phyloP scores from a whole-genome alignment of 306 rosid genomes.

The Pterocarpus macrocarpus region DNA sequence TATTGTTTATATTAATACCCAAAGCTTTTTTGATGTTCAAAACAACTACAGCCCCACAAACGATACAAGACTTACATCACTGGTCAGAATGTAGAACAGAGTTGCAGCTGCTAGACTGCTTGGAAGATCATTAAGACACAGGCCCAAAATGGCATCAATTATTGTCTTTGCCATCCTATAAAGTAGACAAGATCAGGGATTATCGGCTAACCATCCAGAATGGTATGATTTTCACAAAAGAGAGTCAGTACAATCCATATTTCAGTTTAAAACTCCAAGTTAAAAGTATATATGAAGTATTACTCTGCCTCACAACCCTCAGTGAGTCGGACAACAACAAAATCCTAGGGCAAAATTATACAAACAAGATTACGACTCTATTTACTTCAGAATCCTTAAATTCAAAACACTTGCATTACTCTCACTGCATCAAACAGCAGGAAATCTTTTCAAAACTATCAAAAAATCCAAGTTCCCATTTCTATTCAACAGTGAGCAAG shows the following conservation, averaged over 20 bases:
- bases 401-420: constrained; percentile 8
- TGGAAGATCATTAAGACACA: constrained; percentile 80
- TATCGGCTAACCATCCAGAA: constrained; percentile 36
- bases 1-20: background rate
- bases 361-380: background rate
- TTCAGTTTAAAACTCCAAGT: constrained; percentile 32
- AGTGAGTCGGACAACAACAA: background rate
- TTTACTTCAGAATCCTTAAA: background rate
- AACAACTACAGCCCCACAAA: constrained; percentile 32
- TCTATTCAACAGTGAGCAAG: constrained; percentile 7
- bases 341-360: background rate
- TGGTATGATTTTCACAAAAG: background rate
- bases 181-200: constrained; percentile 42
- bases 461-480: background rate
- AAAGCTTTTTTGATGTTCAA: constrained; percentile 42
- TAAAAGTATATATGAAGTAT: background rate
- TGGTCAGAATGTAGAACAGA: constrained; percentile 82
- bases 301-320: background rate
- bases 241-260: background rate
- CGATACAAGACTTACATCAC: constrained; percentile 78
- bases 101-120: constrained; percentile 93
- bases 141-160: constrained; percentile 79
- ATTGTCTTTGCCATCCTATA: constrained; percentile 91
- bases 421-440: background rate
- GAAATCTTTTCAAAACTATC: background rate